phyloP scores from a whole-genome alignment of 148 eudicot genomes.

The Silene conica region DNA sequence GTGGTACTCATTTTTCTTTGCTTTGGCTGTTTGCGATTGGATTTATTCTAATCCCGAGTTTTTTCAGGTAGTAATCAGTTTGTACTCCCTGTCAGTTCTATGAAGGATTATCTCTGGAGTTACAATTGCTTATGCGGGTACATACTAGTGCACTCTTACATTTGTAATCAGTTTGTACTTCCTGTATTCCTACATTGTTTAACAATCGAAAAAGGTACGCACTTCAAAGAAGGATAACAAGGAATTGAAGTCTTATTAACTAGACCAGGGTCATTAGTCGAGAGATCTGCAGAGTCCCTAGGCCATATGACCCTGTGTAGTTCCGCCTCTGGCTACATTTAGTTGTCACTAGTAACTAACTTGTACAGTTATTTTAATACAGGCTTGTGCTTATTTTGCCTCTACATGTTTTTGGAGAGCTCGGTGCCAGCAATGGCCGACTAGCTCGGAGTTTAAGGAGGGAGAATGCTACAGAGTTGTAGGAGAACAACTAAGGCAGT shows the following conservation, averaged over 20 bases:
- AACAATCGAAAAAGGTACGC: no score
- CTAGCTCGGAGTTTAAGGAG: constrained; percentile 43
- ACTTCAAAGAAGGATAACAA: no score
- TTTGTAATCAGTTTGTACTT: no score
- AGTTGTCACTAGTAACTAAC: neutral
- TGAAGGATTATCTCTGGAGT: constrained; percentile 84
- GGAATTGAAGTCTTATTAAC: no score
- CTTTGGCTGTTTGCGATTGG: neutral
- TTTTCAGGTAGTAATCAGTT: constrained; percentile 63
- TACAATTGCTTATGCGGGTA: constrained; percentile 89
- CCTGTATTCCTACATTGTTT: no score
- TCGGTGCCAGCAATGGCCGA: constrained; percentile 46
- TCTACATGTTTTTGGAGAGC: constrained; percentile 61
- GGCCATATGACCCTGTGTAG: no score
- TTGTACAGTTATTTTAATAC: constrained; percentile 16
- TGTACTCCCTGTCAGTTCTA: constrained; percentile 69
- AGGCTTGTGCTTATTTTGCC: constrained; percentile 86
- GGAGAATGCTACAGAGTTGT: constrained; percentile 32
- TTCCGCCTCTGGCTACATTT: no score
- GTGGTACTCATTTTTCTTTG: neutral
- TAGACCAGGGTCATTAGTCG: no score
- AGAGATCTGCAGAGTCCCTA: no score
- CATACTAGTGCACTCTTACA: neutral
- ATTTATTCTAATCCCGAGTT: neutral
- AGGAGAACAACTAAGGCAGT: constrained; percentile 35